These are phyloP conservation scores for Jasminum sambac DNA, from an alignment of 257 asterid genomes.

Conservation along the genomic window DNA sequence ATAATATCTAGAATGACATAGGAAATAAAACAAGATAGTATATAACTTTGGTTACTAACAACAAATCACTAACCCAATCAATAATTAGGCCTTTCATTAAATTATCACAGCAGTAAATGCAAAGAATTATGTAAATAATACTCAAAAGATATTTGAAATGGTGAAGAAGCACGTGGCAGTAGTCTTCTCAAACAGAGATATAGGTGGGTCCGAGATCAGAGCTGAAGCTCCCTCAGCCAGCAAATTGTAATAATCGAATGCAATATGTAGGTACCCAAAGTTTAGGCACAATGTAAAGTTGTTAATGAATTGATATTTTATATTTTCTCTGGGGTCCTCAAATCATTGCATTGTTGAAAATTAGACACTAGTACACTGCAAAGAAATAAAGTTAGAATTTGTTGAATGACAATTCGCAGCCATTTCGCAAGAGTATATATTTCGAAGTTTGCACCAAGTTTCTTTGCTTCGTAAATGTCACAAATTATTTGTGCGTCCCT, in stretches of 20 bases:
- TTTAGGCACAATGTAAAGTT: not conserved
- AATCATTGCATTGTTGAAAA: conserved; percentile 45
- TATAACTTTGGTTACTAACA: too few relatives aligned
- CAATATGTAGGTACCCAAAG: not conserved
- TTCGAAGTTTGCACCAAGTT: conserved; percentile 39
- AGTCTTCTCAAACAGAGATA: conserved; percentile 11
- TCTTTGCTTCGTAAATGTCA: conserved; percentile 50
- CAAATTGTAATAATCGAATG: too few relatives aligned
- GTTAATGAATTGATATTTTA: conserved; percentile 5
- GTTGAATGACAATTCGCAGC: conserved; percentile 28
- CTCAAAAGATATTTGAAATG: not conserved
- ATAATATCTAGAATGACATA: too few relatives aligned
- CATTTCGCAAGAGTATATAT: conserved; percentile 35
- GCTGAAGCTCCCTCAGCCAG: not conserved
- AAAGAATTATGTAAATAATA: not conserved
- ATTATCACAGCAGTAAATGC: not conserved
- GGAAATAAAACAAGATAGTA: too few relatives aligned
- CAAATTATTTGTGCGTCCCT: conserved; percentile 38
- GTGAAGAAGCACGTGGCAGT: conserved; percentile 16
- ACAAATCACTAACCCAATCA: too few relatives aligned
- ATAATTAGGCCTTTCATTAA: not conserved
- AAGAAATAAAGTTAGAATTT: conserved; percentile 20
- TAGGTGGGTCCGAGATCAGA: conserved; percentile 7
- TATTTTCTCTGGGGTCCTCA: not conserved
- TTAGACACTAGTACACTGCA: conserved; percentile 25